Base-by-base conservation (phyloP, 2,329 filamentous ascomycete species). In the Colletotrichum viniferum region DNA sequence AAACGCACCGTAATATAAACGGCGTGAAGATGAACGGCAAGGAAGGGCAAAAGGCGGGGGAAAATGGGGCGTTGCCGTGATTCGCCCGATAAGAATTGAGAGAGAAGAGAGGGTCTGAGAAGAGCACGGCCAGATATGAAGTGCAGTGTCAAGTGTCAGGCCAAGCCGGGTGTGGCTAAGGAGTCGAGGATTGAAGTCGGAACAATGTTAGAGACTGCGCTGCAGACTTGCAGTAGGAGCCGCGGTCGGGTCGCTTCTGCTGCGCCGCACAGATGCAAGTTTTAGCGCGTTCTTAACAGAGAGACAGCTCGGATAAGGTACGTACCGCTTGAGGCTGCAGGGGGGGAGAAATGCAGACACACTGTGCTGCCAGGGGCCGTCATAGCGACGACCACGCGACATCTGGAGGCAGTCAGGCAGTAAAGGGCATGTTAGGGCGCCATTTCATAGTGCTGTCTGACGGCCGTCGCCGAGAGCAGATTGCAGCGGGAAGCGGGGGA, bases 201-300 rank as follows among this genome's bases (percentile, higher is more conserved):
- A 75, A 75, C 69, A 69, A 69, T 60, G 73, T 75, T 73, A 26
- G 58, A 75, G 38, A 71, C 52, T 43, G 55, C 30, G 30, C 48
- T 52, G 48, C 66, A 74, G 34, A 63, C 56, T 52, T 48, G 60
- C 28, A 63, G 52, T 52, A 52, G 43, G 62, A 62, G 34, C 12
- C 69, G 61, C 36, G 61, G 67, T 71, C 60, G 12, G 38, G 36
- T 72, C 69, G 72, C 38, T 62, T 72, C 26, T 75, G 69, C 62
- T 69, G 56, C 73, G 58, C 73, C 69, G 73, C 73, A 73, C 69
- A 73, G 58, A 76, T 64, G 43, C 63, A 68, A 62, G n/a, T 73
- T 73, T 73, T 75, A 72, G 69, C 73, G 69, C 69, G 28, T 34
- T 52, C 30, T 56, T 28, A n/a, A 62, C 21, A 34, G 34, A 21